Percentiles rank a stretch among this genome's conserved stretches.
phyloP scores from a whole-genome alignment of 768 basidiomycete genomes.

The Boletus reticulatus region DNA sequence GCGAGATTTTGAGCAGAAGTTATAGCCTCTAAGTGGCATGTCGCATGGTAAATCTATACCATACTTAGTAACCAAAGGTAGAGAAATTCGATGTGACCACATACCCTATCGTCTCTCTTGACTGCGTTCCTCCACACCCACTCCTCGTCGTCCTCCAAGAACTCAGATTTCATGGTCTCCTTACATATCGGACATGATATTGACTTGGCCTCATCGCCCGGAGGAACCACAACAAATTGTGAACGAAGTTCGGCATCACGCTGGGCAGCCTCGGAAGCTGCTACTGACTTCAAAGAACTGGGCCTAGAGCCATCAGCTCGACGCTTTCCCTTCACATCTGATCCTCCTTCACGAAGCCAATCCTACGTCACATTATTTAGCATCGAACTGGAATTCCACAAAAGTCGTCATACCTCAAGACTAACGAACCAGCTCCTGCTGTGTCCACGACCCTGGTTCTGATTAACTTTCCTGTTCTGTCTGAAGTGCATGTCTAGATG shows the following conservation, averaged over 20 bases:
- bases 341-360: constrained; percentile 74
- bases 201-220: constrained; percentile 79
- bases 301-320: constrained; percentile 52
- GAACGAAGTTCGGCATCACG: constrained; percentile 73
- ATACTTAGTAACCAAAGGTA: constrained; percentile 1
- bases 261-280: constrained; percentile 64
- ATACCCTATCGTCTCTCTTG: constrained; percentile 76
- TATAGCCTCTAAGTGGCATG: constrained; percentile 84
- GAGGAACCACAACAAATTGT: constrained; percentile 85
- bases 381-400: constrained; percentile 1
- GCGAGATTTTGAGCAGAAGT: constrained; percentile 63
- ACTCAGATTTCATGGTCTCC: constrained; percentile 88
- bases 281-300: constrained; percentile 53
- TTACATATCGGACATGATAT: constrained; percentile 96
- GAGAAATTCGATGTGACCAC: constrained; percentile 24
- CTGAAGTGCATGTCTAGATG: constrained; percentile 97
- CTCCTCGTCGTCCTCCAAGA: constrained; percentile 92
- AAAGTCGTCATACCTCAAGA: constrained; percentile 60
- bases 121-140: constrained; percentile 97
- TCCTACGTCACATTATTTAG: constrained; percentile 51
- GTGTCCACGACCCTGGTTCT: constrained; percentile 78
- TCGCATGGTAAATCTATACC: constrained; percentile 86
- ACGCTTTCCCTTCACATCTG: constrained; percentile 67
- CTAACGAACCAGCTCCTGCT: constrained; percentile 88
- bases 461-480: constrained; percentile 82